Evolutionary conservation across 2,329 filamentous ascomycete species (phyloP), one percentile per base, ranked within the genome.

Genomic region (Paraphoma sp.): DNA sequence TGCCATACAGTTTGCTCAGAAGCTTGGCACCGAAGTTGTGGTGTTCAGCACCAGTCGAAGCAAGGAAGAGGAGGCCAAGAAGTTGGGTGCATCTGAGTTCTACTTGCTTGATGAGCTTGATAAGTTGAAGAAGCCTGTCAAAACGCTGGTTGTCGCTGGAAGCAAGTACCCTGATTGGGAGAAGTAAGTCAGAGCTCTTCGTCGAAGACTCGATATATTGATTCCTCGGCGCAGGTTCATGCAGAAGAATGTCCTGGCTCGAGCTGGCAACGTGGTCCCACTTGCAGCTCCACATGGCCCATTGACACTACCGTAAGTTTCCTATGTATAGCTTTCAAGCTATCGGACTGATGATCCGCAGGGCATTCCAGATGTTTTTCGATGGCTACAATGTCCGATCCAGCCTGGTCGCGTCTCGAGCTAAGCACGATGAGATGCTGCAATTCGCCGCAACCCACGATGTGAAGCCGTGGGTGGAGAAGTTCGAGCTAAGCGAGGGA

Each of bases 1-100:
- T 64, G 91, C 90, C 17, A 82, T 90, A 65, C 92, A 96, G 80
- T 96, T 94, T 78, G 65, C 63, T 4, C 17, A 30, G 6, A 65
- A 65, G 46, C 51, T 70, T 12, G 67, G 67, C 14, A 56, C 54
- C 6, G 59, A 63, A 17, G 66, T 69, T 23, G 63, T 70, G 4
- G 64, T 65, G 4, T 66, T 70, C 56, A 63, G 60, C 43, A 62
- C 62, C 5, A 65, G 50, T 36, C 51, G 52, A 29, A 54, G 44
- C 48, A 71, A 69, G 52, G 59, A 66, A 33, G 51, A 64, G 11
- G 62, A 68, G 41, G 63, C 61, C 10, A 57, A 36, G 43, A 48
- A 59, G 16, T 52, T 66, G 23, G 65, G 64, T 30, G 67, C 67
- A 5, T 56, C 54, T 0, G 68, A 70, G 54, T 69, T 70, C 51